Conservation (phyloP, 2,329 filamentous ascomycete species). For the Ramichloridium luteum region DNA sequence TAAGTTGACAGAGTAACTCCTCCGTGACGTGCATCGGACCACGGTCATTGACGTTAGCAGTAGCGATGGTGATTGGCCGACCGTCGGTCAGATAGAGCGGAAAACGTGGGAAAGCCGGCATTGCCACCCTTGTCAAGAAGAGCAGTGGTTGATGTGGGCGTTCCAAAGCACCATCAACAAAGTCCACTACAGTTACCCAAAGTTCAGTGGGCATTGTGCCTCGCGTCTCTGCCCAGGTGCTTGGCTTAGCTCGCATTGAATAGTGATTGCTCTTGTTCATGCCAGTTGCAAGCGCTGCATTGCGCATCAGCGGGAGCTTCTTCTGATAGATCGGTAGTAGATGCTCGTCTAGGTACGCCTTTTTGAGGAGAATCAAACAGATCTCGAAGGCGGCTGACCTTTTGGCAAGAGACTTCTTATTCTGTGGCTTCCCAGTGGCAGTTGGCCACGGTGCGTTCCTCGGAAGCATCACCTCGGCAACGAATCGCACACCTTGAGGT, state of each 20-base stretch:
- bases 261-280: slow-evolving; percentile 65
- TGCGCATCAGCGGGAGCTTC: slow-evolving; percentile 67
- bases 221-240: slow-evolving; percentile 49
- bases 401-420: slow-evolving; percentile 67
- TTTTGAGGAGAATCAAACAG: slow-evolving; percentile 56
- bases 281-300: slow-evolving; percentile 70
- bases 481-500: slow-evolving; percentile 45
- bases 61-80: slow-evolving; percentile 45
- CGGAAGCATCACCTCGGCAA: slow-evolving; percentile 71
- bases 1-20: slow-evolving; percentile 44
- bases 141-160: slow-evolving; percentile 52
- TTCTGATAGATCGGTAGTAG: slow-evolving; percentile 63
- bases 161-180: slow-evolving; percentile 46
- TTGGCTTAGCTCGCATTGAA: slow-evolving; percentile 65
- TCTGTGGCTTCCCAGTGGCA: slow-evolving; percentile 49
- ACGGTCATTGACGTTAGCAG: slow-evolving; percentile 29
- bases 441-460: slow-evolving; percentile 58
- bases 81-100: slow-evolving; percentile 59
- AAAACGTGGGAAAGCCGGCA: slow-evolving; percentile 57
- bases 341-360: slow-evolving; percentile 57
- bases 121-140: slow-evolving; percentile 53
- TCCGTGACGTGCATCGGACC: slow-evolving; percentile 33
- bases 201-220: slow-evolving; percentile 40
- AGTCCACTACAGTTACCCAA: slow-evolving; percentile 48
- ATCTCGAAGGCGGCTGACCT: slow-evolving; percentile 80